Evolutionary conservation across 2,329 filamentous ascomycete species (phyloP).

Genomic region (Arachnomyces sp.): DNA sequence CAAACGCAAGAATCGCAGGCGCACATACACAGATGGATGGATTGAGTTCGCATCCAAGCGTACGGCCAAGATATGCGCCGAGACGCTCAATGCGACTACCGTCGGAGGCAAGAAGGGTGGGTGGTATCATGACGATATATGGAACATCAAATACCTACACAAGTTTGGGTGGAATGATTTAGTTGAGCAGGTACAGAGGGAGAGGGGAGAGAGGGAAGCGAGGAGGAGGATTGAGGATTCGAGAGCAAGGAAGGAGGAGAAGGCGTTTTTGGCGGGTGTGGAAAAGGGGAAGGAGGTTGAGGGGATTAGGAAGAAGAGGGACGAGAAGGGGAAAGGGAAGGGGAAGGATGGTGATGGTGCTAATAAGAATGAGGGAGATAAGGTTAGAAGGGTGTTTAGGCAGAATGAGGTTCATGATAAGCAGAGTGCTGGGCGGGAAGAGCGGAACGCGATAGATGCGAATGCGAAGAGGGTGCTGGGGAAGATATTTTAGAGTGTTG

Average conservation of each 20-base stretch:
- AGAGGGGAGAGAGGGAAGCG: conserved; percentile 36
- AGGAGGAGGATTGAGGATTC: conserved; percentile 35
- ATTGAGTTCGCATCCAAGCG: conserved; percentile 41
- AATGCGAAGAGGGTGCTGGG: conserved; percentile 38
- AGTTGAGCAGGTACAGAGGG: conserved; percentile 38
- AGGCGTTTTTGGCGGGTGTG: conserved; percentile 36
- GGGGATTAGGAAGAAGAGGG: conserved; percentile 39
- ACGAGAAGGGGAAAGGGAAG: conserved; percentile 29
- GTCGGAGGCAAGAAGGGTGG: conserved; percentile 39
- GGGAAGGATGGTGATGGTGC: conserved; percentile 15
- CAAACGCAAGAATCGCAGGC: conserved; percentile 32
- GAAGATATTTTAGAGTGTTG: conserved; percentile 35
- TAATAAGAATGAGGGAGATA: conserved; percentile 7
- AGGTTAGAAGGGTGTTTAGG: conserved; percentile 29
- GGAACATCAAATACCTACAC: conserved; percentile 40
- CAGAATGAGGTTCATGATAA: conserved; percentile 33
- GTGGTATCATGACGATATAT: conserved; percentile 41
- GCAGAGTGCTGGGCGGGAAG: conserved; percentile 10
- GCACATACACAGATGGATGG: conserved; percentile 40
- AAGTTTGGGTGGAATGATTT: conserved; percentile 39
- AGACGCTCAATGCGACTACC: conserved; percentile 38
- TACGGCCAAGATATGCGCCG: conserved; percentile 38
- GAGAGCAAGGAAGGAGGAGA: conserved; percentile 36
- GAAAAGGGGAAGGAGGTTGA: conserved; percentile 34
- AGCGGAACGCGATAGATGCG: conserved; percentile 20